Conservation (phyloP, 2,329 filamentous ascomycete genomes). For the Knufia fluminis region DNA sequence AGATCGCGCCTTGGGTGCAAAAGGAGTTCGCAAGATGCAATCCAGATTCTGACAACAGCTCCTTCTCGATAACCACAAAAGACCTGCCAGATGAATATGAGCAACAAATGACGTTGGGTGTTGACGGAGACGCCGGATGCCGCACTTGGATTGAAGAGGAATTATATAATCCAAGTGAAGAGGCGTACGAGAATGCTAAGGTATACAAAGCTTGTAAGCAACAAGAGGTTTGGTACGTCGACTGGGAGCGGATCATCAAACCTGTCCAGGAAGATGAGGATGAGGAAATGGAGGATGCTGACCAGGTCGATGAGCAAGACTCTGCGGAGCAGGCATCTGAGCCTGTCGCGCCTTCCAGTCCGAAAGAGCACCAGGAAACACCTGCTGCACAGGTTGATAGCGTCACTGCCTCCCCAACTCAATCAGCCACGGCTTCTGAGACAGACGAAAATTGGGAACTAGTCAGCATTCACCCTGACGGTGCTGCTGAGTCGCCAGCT, state of each 20-base stretch:
- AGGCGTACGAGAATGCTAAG: conserved; percentile 13
- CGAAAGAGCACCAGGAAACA: neutral
- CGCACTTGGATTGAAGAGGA: conserved; percentile 18
- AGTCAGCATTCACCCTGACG: too few species aligned
- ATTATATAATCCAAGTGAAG: conserved; percentile 10
- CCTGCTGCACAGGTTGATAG: too few species aligned
- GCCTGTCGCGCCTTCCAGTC: neutral
- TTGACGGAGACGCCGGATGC: conserved; percentile 9
- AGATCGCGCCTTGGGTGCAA: neutral
- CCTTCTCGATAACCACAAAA: conserved; percentile 4
- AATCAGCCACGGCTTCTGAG: too few species aligned
- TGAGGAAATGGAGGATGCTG: neutral
- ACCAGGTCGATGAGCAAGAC: neutral
- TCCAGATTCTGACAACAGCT: neutral
- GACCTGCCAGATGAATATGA: conserved; percentile 12
- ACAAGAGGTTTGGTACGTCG: conserved; percentile 12
- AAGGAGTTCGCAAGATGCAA: neutral
- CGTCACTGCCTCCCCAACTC: too few species aligned
- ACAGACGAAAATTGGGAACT: too few species aligned
- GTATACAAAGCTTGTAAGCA: conserved; percentile 6
- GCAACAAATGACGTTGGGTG: conserved; percentile 14
- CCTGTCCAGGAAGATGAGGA: neutral
- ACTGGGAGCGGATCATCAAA: conserved; percentile 15
- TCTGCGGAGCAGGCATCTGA: neutral
- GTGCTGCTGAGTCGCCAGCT: too few species aligned